Base-by-base conservation (phyloP, 2,329 filamentous ascomycete species). In the Nannizzia gypsea region DNA sequence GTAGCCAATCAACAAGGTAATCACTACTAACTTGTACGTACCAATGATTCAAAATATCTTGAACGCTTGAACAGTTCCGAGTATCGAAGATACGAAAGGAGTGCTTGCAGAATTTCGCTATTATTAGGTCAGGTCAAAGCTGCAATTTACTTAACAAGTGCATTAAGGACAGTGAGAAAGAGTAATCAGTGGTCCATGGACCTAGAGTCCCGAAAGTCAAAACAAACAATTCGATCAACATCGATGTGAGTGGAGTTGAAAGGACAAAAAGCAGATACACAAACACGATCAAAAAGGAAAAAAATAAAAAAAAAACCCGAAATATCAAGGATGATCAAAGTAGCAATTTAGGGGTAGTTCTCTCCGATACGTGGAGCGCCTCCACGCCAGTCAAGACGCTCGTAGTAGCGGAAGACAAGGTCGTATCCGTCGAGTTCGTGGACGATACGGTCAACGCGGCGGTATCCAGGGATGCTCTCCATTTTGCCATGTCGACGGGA, bases 351-450 rank as follows among this genome's bases (percentile, higher is more conserved):
- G 40, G 56, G 61, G 48, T 56, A 63, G 61, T 70, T 67, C 73
- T 86, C 83, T 40, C 83, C 83, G 69, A 86, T 72, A 67, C 83
- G 77, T 54, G 83, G 83, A 65, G 80, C 80, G 64, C 83, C 83
- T 59, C 83, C 83, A 72, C 81, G 81, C 82, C 83, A 97, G 68
- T 88, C 92, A 66, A 95, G 84, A 62, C 89, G 84, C 78, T 97
- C 91, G 71, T 95, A 99, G 79, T 95, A 96, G 61, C 92, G 84
- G 77, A 99, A 99, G 52, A 99, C 87, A 40, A 99, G 80, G 72
- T 97, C 91, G 70, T 99, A 99, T 58, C 95, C 93, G 70, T 99
- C 92, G 67, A 99, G 86, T 69, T 97, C 91, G 73, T 99, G 93
- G 57, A 99, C 90, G 65, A 99, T 96, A 59, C 91, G 87, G 73